A percentile compares a stretch with the other conserved stretches of the same genome.
phyloP scores from a whole-genome alignment of 768 basidiomycete genomes.

The Hygrophoropsis aurantiaca region DNA sequence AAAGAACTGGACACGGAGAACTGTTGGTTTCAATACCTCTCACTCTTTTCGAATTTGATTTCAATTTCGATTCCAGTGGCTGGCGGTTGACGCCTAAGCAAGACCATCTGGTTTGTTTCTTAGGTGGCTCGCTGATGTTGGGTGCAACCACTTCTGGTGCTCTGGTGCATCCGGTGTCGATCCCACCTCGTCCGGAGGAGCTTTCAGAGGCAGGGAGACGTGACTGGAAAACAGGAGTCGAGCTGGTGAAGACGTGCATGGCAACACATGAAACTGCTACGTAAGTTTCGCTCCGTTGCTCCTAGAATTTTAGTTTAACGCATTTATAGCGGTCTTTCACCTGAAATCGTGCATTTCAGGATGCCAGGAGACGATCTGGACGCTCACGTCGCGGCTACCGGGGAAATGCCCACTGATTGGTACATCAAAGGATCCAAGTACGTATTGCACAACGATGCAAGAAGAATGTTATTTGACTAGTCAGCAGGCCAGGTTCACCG shows the following conservation, averaged over 20 bases:
- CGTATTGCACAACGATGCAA: conserved; percentile 14
- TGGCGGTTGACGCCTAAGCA: conserved; percentile 87
- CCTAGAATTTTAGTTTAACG: no score
- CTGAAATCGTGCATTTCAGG: conserved; percentile 88
- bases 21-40: conserved; percentile 28
- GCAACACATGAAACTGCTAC: conserved; percentile 80
- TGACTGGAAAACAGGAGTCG: conserved; percentile 81
- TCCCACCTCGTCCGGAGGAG: conserved; percentile 65
- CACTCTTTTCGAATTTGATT: neutral
- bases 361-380: conserved; percentile 57
- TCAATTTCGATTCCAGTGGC: conserved; percentile 36
- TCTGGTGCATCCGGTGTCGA: conserved; percentile 48
- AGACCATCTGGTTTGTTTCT: conserved; percentile 95
- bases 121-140: conserved; percentile 89
- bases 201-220: conserved; percentile 62
- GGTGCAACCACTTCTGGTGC: conserved; percentile 76
- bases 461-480: no score
- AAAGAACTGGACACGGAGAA: conserved; percentile 31
- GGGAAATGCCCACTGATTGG: conserved; percentile 62
- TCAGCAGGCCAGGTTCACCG: conserved; percentile 18
- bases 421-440: conserved; percentile 85
- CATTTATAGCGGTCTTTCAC: conserved; percentile 74
- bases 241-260: conserved; percentile 87
- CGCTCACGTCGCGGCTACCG: conserved; percentile 33
- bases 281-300: conserved; percentile 41